Conservation (phyloP, 768 basidiomycete species). For the Amanita muscaria region DNA sequence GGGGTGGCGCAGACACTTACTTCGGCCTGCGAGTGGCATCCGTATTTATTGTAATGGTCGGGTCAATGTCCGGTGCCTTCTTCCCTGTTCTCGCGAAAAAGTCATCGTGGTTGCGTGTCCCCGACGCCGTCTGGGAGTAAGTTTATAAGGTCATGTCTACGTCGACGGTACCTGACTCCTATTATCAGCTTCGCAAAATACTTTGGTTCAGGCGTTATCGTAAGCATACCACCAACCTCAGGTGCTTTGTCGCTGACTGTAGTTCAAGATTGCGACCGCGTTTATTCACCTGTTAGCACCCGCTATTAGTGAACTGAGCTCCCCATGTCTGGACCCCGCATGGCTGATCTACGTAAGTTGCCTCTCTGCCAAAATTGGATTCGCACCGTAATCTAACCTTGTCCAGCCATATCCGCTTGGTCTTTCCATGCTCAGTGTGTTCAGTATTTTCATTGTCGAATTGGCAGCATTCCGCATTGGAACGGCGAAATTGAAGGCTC, state of each 20-base stretch:
- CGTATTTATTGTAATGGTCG: slow-evolving; percentile 63
- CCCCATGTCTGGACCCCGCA: slow-evolving; percentile 54
- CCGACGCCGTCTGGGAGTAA: slow-evolving; percentile 61
- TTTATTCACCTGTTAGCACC: slow-evolving; percentile 81
- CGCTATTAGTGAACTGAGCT: slow-evolving; percentile 60
- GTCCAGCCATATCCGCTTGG: slow-evolving; percentile 74
- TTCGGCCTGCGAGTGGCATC: slow-evolving; percentile 56
- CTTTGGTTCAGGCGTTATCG: slow-evolving; percentile 87
- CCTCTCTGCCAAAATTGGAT: not conserved
- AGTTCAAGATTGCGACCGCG: slow-evolving; percentile 73
- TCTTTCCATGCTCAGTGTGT: slow-evolving; percentile 74
- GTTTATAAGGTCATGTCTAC: slow-evolving; percentile 17
- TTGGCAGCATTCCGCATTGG: slow-evolving; percentile 85
- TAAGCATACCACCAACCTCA: slow-evolving; percentile 25
- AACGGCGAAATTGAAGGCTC: slow-evolving; percentile 52
- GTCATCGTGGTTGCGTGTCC: slow-evolving; percentile 44
- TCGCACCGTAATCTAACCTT: not conserved
- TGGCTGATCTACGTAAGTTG: slow-evolving; percentile 72
- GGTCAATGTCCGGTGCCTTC: slow-evolving; percentile 51
- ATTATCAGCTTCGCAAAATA: slow-evolving; percentile 68
- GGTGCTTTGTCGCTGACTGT: not conserved
- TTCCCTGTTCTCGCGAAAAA: slow-evolving; percentile 63
- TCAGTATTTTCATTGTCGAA: slow-evolving; percentile 78
- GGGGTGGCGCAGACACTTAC: slow-evolving; percentile 41
- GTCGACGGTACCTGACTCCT: not conserved